phyloP scores from a whole-genome alignment of 2,329 filamentous ascomycete genomes.

The Botrytis porri region DNA sequence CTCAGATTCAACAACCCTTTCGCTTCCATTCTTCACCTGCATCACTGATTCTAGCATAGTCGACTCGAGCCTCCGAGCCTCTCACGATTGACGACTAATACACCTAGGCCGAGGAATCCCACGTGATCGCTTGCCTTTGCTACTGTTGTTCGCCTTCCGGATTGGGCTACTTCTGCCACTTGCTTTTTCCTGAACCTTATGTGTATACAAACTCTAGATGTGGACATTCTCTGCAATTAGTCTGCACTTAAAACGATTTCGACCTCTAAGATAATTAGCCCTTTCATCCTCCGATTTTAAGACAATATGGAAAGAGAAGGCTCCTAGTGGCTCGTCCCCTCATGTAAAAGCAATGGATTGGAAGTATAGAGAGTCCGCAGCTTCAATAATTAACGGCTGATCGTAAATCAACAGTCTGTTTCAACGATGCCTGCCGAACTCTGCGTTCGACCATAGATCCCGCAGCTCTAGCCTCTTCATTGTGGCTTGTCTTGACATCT shows the following conservation, averaged over 20 bases:
- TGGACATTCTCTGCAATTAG: neutral
- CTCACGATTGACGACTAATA: neutral
- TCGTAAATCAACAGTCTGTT: neutral
- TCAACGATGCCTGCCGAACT: neutral
- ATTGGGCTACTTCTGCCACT: neutral
- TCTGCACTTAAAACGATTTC: neutral
- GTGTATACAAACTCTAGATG: neutral
- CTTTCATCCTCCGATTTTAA: too few species aligned
- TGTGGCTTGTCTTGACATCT: neutral
- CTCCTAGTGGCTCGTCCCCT: neutral
- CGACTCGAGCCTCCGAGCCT: neutral
- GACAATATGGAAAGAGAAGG: neutral
- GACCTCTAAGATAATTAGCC: neutral
- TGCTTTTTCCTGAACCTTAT: neutral
- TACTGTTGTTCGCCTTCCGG: neutral
- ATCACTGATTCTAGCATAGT: neutral
- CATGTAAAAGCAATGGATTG: neutral
- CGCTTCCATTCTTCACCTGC: neutral
- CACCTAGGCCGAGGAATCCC: neutral
- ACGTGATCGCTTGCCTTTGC: too few species aligned
- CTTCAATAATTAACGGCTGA: neutral
- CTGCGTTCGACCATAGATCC: neutral
- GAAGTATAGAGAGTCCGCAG: neutral
- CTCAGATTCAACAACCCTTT: neutral
- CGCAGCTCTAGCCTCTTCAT: neutral